Evolutionary conservation across 352 stramenopile genomes (phyloP).

Genomic region (Phytophthora sp.): DNA sequence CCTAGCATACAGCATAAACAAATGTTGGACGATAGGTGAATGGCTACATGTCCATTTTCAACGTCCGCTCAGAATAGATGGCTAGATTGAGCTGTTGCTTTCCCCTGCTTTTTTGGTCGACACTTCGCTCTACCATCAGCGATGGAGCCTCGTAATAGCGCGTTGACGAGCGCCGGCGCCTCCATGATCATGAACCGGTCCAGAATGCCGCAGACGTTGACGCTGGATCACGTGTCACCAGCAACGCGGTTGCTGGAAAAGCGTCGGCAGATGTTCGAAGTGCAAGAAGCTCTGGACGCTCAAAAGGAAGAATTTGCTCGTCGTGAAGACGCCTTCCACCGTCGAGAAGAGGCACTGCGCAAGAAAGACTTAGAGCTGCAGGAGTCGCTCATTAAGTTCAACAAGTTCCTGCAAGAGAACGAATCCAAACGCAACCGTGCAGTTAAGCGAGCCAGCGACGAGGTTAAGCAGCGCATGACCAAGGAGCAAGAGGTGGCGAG

Average conservation of each 20-base stretch:
- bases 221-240: conserved; percentile 93
- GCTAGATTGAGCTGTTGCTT: conserved; percentile 12
- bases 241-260: conserved; percentile 94
- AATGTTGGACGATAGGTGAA: background rate
- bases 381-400: conserved; percentile 97
- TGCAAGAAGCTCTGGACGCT: conserved; percentile 92
- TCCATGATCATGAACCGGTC: conserved; percentile 75
- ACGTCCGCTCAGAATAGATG: conserved; percentile 31
- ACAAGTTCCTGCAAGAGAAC: conserved; percentile 96
- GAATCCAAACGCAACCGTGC: conserved; percentile 94
- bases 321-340: conserved; percentile 91
- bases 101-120: background rate
- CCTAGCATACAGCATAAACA: background rate
- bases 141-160: conserved; percentile 63
- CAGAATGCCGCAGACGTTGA: conserved; percentile 89
- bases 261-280: conserved; percentile 95
- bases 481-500: conserved; percentile 90
- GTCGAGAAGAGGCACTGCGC: conserved; percentile 92
- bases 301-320: conserved; percentile 95
- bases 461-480: conserved; percentile 89
- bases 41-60: conserved; percentile 12
- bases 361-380: conserved; percentile 96
- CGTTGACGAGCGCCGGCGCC: conserved; percentile 63
- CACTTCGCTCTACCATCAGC: background rate
- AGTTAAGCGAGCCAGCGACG: conserved; percentile 91